Evolutionary conservation across 129 eudicot genomes (phyloP).

Genomic region (Flaveria trinervia): DNA sequence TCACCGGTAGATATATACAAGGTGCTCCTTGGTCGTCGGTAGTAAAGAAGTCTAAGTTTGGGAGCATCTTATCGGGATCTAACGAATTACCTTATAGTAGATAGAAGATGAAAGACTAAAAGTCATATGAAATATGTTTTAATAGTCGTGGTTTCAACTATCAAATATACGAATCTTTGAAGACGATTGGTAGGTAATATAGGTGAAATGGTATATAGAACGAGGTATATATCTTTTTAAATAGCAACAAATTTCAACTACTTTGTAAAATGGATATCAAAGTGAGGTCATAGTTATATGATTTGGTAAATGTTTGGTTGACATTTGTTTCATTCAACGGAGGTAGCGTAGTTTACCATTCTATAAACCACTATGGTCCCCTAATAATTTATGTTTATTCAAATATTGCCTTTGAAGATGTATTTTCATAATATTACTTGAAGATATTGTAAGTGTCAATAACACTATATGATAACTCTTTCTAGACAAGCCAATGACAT

Average conservation of each 20-base stretch:
- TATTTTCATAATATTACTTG: neutral
- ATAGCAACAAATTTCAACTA: conserved; percentile 31
- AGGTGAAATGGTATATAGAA: conserved; percentile 25
- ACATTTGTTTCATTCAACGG: conserved; percentile 31
- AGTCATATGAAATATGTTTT: neutral
- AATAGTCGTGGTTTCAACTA: neutral
- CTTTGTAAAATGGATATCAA: conserved; percentile 27
- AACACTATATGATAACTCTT: neutral
- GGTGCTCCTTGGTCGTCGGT: too few species aligned
- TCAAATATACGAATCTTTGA: neutral
- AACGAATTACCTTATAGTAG: too few species aligned
- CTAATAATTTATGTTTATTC: conserved; percentile 22
- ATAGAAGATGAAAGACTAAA: neutral
- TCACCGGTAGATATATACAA: too few species aligned
- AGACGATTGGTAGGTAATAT: conserved; percentile 25
- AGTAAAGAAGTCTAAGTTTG: too few species aligned
- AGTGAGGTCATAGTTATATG: conserved; percentile 34
- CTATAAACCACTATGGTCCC: conserved; percentile 38
- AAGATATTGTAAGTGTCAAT: neutral
- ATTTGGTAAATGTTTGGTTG: conserved; percentile 51
- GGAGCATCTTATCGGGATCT: too few species aligned
- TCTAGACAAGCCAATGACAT: too few species aligned
- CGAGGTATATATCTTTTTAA: neutral
- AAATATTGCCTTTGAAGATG: neutral
- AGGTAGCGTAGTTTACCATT: conserved; percentile 43